These are phyloP conservation scores for Inga leiocalycina DNA, from an alignment of 306 rosid genomes.

Conservation along the genomic window DNA sequence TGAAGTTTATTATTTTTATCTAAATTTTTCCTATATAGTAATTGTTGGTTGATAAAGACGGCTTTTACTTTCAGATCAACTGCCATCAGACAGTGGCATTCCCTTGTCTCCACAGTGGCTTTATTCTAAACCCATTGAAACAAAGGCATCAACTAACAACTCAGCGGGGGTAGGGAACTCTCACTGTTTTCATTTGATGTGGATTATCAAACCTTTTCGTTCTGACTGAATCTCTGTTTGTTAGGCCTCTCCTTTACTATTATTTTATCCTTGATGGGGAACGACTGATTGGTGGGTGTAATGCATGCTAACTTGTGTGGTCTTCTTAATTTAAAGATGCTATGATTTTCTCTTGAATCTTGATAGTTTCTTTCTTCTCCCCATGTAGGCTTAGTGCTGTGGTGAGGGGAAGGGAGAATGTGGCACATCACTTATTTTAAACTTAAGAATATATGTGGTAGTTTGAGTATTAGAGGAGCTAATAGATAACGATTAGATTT, in stretches of 20 bases:
- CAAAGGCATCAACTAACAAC: conserved; percentile 44
- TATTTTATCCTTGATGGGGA: background rate
- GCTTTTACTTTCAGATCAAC: conserved; percentile 55
- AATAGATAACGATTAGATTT: background rate
- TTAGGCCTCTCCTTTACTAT: background rate
- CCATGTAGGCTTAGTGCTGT: background rate
- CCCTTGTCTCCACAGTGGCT: conserved; percentile 85
- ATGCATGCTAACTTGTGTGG: conserved; percentile 1
- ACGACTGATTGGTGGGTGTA: conserved; percentile 1
- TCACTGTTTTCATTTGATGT: conserved; percentile 10
- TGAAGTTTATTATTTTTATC: background rate
- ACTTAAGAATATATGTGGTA: background rate
- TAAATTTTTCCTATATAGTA: background rate
- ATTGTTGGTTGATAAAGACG: conserved; percentile 26
- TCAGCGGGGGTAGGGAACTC: conserved; percentile 49
- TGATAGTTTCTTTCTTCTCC: background rate
- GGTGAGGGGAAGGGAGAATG: background rate
- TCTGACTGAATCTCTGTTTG: conserved; percentile 2
- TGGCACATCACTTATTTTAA: background rate
- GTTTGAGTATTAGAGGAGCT: conserved; percentile 1
- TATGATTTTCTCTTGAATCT: background rate
- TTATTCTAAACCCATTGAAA: conserved; percentile 65
- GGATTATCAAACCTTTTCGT: background rate
- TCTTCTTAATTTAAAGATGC: background rate
- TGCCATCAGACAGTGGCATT: conserved; percentile 57